Evolutionary conservation across 2,329 filamentous ascomycete genomes (phyloP).

Genomic region (Fusarium acutatum): DNA sequence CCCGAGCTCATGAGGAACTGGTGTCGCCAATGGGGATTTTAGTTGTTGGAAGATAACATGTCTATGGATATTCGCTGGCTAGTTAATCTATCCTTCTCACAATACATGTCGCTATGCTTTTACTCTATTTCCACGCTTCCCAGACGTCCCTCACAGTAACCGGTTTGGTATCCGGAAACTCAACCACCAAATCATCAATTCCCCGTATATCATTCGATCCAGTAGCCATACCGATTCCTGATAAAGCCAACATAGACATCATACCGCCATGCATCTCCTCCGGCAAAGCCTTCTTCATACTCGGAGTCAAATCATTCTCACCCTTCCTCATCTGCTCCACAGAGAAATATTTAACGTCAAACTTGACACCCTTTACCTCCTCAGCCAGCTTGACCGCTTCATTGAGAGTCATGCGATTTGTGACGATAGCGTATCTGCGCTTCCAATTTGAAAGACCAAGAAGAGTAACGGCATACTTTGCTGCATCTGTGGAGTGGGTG

Average conservation of each 20-base stretch:
- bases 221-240: neutral
- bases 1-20: neutral
- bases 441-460: neutral
- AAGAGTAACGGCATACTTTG: neutral
- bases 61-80: neutral
- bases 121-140: neutral
- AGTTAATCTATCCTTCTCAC: neutral
- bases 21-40: slow-evolving; percentile 8
- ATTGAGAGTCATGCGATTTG: neutral
- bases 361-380: neutral
- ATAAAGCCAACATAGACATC: neutral
- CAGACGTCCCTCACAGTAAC: neutral
- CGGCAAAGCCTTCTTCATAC: neutral
- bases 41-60: accelerated
- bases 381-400: neutral
- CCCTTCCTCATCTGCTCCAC: neutral
- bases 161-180: neutral
- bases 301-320: neutral
- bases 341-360: neutral
- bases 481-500: neutral
- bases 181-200: neutral
- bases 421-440: neutral
- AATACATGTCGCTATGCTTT: no score
- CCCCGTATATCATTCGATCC: neutral
- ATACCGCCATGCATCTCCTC: neutral